Conservation (phyloP, 176 grass and related monocot genomes). For the Musa schizocarpa region DNA sequence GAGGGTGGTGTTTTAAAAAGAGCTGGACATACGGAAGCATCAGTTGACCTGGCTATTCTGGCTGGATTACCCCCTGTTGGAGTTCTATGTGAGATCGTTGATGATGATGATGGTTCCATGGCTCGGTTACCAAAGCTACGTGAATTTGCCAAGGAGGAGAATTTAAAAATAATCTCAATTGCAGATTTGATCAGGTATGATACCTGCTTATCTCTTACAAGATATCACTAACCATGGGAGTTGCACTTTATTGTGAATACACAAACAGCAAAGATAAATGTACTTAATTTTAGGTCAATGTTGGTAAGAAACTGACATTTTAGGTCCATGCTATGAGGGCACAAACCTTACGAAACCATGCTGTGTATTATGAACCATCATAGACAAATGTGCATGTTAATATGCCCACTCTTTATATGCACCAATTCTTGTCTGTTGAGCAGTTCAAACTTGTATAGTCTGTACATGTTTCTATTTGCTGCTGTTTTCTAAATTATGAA, state of each 20-base stretch:
- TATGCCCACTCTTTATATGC: not conserved
- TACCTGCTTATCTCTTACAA: not conserved
- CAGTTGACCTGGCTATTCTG: constrained; percentile 66
- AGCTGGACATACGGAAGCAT: constrained; percentile 86
- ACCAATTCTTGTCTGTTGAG: not conserved
- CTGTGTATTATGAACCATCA: too few species aligned
- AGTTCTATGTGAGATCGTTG: constrained; percentile 78
- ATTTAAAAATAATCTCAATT: constrained; percentile 89
- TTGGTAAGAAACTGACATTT: too few species aligned
- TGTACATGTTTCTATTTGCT: not conserved
- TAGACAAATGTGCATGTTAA: not conserved
- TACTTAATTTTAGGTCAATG: too few species aligned
- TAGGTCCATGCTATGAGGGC: too few species aligned
- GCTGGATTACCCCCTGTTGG: constrained; percentile 60
- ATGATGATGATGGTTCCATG: constrained; percentile 83
- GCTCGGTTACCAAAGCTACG: constrained; percentile 71
- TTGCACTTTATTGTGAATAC: not conserved
- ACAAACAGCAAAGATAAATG: not conserved
- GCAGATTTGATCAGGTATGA: constrained; percentile 39
- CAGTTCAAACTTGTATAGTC: not conserved
- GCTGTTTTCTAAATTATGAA: not conserved
- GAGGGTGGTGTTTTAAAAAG: constrained; percentile 87
- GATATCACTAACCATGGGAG: not conserved
- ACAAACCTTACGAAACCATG: too few species aligned
- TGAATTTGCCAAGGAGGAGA: constrained; percentile 79